Evolutionary conservation across 2,329 filamentous ascomycete genomes (phyloP).

Genomic region (Chrysoporthe deuterocubensis): DNA sequence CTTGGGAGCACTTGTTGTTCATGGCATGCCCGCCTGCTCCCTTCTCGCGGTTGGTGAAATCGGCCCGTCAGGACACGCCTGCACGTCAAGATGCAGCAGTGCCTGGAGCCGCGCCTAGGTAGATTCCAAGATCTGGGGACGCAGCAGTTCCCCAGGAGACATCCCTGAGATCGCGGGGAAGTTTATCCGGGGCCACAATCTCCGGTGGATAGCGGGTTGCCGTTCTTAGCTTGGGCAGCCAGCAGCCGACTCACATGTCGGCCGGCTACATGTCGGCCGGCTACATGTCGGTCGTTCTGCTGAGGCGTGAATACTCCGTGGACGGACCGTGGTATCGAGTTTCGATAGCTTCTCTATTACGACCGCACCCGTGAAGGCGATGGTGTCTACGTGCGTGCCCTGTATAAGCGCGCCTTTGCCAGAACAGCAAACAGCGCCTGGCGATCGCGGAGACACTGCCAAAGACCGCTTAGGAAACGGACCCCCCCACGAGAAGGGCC

Average conservation of each 20-base stretch:
- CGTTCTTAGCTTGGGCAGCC: neutral
- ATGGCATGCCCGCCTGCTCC: neutral
- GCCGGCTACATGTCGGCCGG: constrained; percentile 11
- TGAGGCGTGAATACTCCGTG: neutral
- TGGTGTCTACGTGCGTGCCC: neutral
- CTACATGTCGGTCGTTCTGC: constrained; percentile 5
- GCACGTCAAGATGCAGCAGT: neutral
- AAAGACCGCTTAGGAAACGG: constrained; percentile 14
- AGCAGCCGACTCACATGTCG: neutral
- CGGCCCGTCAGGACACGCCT: constrained; percentile 32
- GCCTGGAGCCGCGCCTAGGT: neutral
- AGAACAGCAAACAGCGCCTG: neutral
- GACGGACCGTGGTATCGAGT: neutral
- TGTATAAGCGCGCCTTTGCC: neutral
- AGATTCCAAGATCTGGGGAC: neutral
- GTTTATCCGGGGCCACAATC: neutral
- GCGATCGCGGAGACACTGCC: neutral
- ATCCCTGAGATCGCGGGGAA: constrained; percentile 4
- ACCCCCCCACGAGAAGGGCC: constrained; percentile 11
- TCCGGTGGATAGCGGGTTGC: neutral
- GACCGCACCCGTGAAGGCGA: neutral
- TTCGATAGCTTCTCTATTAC: neutral
- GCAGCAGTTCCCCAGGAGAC: neutral
- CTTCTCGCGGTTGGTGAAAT: constrained; percentile 27
- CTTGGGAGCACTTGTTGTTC: neutral